Conservation (phyloP, 179 eudicot species). For the Actinidia chinensis region DNA sequence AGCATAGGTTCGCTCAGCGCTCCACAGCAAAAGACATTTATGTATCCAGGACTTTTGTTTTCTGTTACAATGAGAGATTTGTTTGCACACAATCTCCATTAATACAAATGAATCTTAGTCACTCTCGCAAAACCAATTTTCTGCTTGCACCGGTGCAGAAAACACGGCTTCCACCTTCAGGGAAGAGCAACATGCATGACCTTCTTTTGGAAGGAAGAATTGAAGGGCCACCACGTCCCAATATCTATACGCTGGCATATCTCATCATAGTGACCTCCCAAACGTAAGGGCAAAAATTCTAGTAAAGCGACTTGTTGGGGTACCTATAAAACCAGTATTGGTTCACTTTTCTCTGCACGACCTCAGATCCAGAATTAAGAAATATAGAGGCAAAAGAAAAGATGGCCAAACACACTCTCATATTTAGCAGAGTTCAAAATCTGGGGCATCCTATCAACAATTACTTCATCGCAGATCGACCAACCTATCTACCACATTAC, state of each 20-base stretch:
- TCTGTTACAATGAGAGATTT: constrained; percentile 35
- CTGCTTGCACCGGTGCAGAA: constrained; percentile 60
- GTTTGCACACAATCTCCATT: constrained; percentile 52
- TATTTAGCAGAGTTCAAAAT: background rate
- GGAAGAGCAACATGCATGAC: constrained; percentile 30
- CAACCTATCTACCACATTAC: background rate
- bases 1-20: constrained; percentile 67
- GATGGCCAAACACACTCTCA: background rate
- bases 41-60: constrained; percentile 39
- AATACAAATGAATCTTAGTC: constrained; percentile 47
- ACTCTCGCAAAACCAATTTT: constrained; percentile 57
- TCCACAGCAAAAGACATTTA: constrained; percentile 56
- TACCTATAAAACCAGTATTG: background rate
- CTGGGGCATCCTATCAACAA: too few relatives aligned
- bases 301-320: background rate
- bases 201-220: constrained; percentile 34
- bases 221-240: constrained; percentile 11
- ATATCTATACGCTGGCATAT: background rate
- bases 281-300: background rate
- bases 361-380: background rate
- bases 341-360: background rate
- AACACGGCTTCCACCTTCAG: constrained; percentile 29
- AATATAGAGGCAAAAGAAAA: background rate
- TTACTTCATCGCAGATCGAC: too few relatives aligned
- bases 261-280: background rate